A percentile compares a stretch with the other conserved stretches of the same genome.
Conservation (phyloP, 2,329 filamentous ascomycete genomes). For the Chaetomiaceae sp. region DNA sequence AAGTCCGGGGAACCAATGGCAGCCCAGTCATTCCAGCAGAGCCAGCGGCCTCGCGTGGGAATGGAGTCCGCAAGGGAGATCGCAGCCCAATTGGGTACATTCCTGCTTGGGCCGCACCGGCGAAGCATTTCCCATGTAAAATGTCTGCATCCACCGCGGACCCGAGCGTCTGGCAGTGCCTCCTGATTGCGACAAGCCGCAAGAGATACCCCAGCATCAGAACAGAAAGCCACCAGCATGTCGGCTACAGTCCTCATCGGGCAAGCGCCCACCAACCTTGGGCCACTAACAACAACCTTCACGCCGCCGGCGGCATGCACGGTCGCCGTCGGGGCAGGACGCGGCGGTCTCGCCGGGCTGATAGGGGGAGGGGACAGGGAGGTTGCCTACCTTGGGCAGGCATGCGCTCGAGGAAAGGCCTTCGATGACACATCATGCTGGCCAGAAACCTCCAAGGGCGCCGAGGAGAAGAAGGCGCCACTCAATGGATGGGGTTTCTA, state of each 20-base stretch:
- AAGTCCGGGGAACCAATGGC: neutral
- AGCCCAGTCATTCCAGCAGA: neutral
- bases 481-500: slow-evolving; percentile 27
- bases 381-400: slow-evolving; percentile 23
- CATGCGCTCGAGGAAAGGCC: slow-evolving; percentile 18
- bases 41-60: slow-evolving; percentile 5
- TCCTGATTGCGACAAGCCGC: neutral
- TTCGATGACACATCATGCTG: slow-evolving; percentile 26
- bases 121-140: slow-evolving; percentile 14
- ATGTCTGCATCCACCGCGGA: neutral
- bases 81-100: slow-evolving; percentile 11
- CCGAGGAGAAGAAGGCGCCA: slow-evolving; percentile 9
- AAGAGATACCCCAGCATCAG: neutral
- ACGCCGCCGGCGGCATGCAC: slow-evolving; percentile 27
- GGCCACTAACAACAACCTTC: slow-evolving; percentile 29
- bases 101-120: neutral
- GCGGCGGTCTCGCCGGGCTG: slow-evolving; percentile 8
- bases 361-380: slow-evolving; percentile 17
- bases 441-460: slow-evolving; percentile 24
- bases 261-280: slow-evolving; percentile 27
- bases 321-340: slow-evolving; percentile 21
- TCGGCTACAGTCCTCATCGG: slow-evolving; percentile 23
- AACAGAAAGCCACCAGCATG: slow-evolving; percentile 19
- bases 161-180: neutral
- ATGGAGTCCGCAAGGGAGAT: slow-evolving; percentile 16